phyloP scores from a whole-genome alignment of 768 basidiomycete genomes.

The Xerocomellus chrysenteron region DNA sequence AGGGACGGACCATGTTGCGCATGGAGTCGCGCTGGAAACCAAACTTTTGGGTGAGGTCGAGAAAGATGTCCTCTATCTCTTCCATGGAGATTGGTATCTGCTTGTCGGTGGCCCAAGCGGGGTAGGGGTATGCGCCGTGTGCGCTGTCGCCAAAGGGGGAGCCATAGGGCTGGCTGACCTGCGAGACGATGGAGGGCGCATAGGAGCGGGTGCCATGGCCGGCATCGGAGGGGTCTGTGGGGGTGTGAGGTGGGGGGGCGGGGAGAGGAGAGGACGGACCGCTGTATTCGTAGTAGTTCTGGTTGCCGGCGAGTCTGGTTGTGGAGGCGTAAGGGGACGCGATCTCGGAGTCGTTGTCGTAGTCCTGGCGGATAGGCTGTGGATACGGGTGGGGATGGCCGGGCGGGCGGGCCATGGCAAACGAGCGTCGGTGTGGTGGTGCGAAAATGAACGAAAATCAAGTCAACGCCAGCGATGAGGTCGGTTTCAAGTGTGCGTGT shows the following conservation, averaged over 20 bases:
- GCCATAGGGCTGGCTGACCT: slow-evolving; percentile 55
- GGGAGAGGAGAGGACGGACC: slow-evolving; percentile 9
- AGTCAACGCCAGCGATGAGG: slow-evolving; percentile 30
- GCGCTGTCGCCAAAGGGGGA: slow-evolving; percentile 61
- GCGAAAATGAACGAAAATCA: too few relatives aligned
- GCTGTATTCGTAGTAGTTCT: slow-evolving; percentile 33
- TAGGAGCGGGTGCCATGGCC: slow-evolving; percentile 44
- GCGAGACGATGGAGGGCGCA: slow-evolving; percentile 58
- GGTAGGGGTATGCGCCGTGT: slow-evolving; percentile 70
- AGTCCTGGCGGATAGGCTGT: slow-evolving; percentile 37
- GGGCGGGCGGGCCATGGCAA: slow-evolving; percentile 39
- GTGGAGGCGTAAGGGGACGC: slow-evolving; percentile 61
- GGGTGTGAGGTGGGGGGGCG: not conserved
- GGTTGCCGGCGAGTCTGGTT: slow-evolving; percentile 50
- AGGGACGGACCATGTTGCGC: slow-evolving; percentile 79
- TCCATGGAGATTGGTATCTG: slow-evolving; percentile 97
- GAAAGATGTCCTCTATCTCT: slow-evolving; percentile 98
- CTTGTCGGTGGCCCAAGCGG: slow-evolving; percentile 91
- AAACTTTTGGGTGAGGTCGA: slow-evolving; percentile 98
- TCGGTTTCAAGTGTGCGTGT: slow-evolving; percentile 8
- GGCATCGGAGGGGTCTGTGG: slow-evolving; percentile 29
- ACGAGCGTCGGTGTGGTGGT: slow-evolving; percentile 11
- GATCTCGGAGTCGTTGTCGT: slow-evolving; percentile 49
- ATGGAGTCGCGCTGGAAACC: slow-evolving; percentile 96
- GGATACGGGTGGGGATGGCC: slow-evolving; percentile 34